phyloP scores from a whole-genome alignment of 306 rosid species.

The Malus sylvestris region DNA sequence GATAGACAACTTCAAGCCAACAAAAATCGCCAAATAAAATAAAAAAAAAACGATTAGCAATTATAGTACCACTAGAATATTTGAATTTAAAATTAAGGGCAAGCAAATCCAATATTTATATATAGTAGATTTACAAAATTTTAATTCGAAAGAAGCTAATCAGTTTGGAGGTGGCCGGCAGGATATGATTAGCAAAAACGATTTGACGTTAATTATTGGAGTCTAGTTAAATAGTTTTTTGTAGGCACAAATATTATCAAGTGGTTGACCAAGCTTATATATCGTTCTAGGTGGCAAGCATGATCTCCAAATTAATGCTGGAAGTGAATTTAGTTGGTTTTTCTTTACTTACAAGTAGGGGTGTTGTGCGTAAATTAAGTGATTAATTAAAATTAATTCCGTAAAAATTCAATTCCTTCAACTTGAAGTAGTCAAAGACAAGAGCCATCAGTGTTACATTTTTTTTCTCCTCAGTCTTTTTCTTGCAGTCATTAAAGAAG shows the following conservation, averaged over 20 bases:
- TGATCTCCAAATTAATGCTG: neutral
- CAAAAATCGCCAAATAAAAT: neutral
- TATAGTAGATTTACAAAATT: neutral
- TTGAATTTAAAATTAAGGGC: too few species aligned
- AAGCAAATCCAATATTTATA: too few species aligned
- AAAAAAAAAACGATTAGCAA: too few species aligned
- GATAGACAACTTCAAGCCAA: neutral
- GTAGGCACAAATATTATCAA: neutral
- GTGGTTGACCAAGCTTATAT: slow-evolving; percentile 1
- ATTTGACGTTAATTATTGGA: neutral
- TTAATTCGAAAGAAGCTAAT: neutral
- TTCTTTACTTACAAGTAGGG: neutral
- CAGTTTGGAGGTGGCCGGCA: neutral
- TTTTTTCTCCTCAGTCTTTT: slow-evolving; percentile 14
- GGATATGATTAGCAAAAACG: neutral
- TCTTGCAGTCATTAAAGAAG: slow-evolving; percentile 1
- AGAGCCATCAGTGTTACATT: neutral
- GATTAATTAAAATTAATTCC: neutral
- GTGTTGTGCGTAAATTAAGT: neutral
- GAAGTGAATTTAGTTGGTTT: slow-evolving; percentile 1
- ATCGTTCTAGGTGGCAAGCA: neutral
- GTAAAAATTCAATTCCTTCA: neutral
- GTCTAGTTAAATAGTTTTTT: neutral
- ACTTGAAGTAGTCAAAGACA: neutral
- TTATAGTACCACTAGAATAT: too few species aligned